Conservation (phyloP, 441 rosid species). For the Gossypium schwendimanii region DNA sequence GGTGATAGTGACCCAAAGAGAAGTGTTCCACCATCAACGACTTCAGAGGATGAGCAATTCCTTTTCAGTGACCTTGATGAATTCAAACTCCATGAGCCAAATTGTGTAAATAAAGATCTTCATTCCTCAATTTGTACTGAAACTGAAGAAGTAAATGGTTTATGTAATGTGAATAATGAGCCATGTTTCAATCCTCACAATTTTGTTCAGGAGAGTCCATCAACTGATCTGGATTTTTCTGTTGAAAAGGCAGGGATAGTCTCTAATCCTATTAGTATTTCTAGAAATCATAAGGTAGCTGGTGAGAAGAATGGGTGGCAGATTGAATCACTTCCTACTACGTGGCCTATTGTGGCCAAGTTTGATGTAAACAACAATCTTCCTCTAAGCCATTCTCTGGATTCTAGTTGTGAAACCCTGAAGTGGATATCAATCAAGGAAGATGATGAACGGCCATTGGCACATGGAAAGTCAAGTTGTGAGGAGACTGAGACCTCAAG, state of each 20-base stretch:
- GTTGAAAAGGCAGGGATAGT: conserved; percentile 21
- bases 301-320: conserved; percentile 34
- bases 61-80: conserved; percentile 62
- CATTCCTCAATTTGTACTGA: conserved; percentile 14
- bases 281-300: conserved; percentile 22
- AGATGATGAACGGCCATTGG: conserved; percentile 26
- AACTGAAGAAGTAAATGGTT: conserved; percentile 22
- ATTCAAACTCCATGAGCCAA: conserved; percentile 25
- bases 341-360: conserved; percentile 30
- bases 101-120: conserved; percentile 23
- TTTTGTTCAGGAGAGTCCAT: conserved; percentile 19
- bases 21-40: conserved; percentile 33
- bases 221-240: conserved; percentile 22
- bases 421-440: conserved; percentile 32
- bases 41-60: conserved; percentile 70
- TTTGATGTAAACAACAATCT: conserved; percentile 22
- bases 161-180: conserved; percentile 16
- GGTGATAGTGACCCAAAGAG: conserved; percentile 22
- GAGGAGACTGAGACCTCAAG: conserved; percentile 24
- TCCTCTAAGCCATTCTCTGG: conserved; percentile 68
- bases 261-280: conserved; percentile 50
- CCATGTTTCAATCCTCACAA: conserved; percentile 20
- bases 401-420: conserved; percentile 29
- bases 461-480: conserved; percentile 19
- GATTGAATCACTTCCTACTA: conserved; percentile 66